A percentile compares a stretch with the other conserved stretches of the same genome.
These are phyloP conservation scores for Excoecaria agallocha DNA, from an alignment of 345 rosid species.

Conservation along the genomic window DNA sequence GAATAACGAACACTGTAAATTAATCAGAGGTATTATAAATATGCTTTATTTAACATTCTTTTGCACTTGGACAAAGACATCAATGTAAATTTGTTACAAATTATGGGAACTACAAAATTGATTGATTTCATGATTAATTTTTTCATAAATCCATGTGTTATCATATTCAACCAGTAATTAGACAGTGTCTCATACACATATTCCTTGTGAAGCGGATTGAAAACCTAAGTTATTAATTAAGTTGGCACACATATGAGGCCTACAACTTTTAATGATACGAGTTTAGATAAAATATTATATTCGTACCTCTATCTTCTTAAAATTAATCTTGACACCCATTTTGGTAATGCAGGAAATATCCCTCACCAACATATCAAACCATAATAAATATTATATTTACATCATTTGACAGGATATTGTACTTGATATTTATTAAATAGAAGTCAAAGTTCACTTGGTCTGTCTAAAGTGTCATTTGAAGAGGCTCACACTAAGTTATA, in stretches of 20 bases:
- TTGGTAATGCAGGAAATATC: slow-evolving; percentile 95
- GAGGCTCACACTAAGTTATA: no score
- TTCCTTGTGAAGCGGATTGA: slow-evolving; percentile 74
- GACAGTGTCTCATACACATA: slow-evolving; percentile 73
- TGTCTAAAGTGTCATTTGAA: no score
- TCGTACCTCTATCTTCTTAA: slow-evolving; percentile 87
- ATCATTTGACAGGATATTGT: no score
- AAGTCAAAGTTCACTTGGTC: no score
- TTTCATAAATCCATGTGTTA: slow-evolving; percentile 93
- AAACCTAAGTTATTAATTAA: slow-evolving; percentile 51
- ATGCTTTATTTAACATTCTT: no score
- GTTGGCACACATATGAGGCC: slow-evolving; percentile 8
- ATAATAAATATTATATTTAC: no score
- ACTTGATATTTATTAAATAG: no score
- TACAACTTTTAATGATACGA: neutral
- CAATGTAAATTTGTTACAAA: no score
- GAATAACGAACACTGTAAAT: neutral
- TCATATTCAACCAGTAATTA: slow-evolving; percentile 81
- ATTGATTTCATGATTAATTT: slow-evolving; percentile 97
- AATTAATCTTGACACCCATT: slow-evolving; percentile 93
- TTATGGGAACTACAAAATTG: slow-evolving; percentile 88
- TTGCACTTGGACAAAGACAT: no score
- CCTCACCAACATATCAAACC: slow-evolving; percentile 49
- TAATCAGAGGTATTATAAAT: neutral
- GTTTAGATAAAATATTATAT: neutral